These are phyloP conservation scores for Fraxinus albicans DNA, from an alignment of 305 asterid genomes.

Conservation along the genomic window DNA sequence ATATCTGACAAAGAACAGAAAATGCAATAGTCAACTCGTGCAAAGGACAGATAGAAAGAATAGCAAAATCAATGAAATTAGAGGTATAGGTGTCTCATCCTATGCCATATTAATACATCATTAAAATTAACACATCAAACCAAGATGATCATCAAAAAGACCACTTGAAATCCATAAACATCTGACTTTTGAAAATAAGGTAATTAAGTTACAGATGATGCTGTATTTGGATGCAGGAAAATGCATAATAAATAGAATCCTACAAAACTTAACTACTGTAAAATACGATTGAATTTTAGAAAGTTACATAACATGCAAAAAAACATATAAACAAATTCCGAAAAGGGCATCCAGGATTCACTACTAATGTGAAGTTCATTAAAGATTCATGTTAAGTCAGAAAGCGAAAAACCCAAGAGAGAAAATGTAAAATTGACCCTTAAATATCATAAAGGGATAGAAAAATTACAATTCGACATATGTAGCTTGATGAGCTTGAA, in stretches of 20 bases:
- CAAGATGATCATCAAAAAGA: background rate
- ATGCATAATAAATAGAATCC: background rate
- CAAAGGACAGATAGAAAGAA: background rate
- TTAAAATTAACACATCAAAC: background rate
- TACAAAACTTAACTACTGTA: background rate
- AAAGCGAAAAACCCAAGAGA: background rate
- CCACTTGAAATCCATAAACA: background rate
- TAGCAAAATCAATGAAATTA: background rate
- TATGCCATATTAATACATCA: background rate
- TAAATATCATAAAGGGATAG: background rate
- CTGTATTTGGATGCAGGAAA: background rate
- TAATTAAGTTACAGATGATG: background rate
- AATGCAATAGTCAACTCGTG: background rate
- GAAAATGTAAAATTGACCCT: background rate
- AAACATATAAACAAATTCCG: background rate
- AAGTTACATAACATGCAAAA: background rate
- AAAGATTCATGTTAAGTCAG: background rate
- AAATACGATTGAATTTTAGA: background rate
- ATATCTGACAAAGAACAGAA: constrained; percentile 48
- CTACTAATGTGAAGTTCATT: too few species aligned
- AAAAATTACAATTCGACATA: constrained; percentile 64
- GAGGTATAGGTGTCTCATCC: background rate
- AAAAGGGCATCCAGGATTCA: background rate
- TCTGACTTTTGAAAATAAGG: background rate
- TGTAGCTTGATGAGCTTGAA: constrained; percentile 84